phyloP scores from a whole-genome alignment of 2,329 filamentous ascomycete genomes.

The Penicillium nordicum region DNA sequence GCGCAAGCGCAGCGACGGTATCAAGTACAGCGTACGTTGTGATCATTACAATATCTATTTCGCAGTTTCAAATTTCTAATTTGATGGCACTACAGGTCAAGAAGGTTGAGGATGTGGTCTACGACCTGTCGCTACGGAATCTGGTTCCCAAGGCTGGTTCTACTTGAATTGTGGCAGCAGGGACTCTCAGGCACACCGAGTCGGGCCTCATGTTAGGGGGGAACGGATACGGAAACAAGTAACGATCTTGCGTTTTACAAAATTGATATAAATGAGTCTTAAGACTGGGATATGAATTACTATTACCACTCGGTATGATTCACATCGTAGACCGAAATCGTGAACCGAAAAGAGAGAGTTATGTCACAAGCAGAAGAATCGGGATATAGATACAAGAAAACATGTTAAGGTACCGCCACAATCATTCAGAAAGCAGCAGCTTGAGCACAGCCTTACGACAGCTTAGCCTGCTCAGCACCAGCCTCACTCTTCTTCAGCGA shows the following conservation, averaged over 20 bases:
- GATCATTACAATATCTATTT: neutral
- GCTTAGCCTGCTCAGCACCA: slow-evolving; percentile 22
- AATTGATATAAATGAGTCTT: neutral
- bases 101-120: slow-evolving; percentile 96
- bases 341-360: neutral
- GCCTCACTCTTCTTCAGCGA: slow-evolving; percentile 19
- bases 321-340: neutral
- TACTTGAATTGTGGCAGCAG: slow-evolving; percentile 7
- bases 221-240: neutral
- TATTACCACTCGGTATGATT: neutral
- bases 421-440: neutral
- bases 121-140: slow-evolving; percentile 85
- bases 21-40: slow-evolving; percentile 74
- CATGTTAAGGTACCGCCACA: neutral
- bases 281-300: neutral
- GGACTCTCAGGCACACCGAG: neutral
- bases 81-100: slow-evolving; percentile 60
- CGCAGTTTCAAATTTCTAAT: neutral
- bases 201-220: neutral
- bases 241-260: neutral
- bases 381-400: slow-evolving; percentile 13
- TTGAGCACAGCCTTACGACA: slow-evolving; percentile 8
- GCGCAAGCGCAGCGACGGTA: slow-evolving; percentile 80
- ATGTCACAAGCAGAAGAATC: slow-evolving; percentile 9
- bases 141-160: slow-evolving; percentile 57